A percentile compares a stretch with the other conserved stretches of the same genome.
These are phyloP conservation scores for Colletotrichum sp. DNA, from an alignment of 2,329 filamentous ascomycete species.

Conservation along the genomic window DNA sequence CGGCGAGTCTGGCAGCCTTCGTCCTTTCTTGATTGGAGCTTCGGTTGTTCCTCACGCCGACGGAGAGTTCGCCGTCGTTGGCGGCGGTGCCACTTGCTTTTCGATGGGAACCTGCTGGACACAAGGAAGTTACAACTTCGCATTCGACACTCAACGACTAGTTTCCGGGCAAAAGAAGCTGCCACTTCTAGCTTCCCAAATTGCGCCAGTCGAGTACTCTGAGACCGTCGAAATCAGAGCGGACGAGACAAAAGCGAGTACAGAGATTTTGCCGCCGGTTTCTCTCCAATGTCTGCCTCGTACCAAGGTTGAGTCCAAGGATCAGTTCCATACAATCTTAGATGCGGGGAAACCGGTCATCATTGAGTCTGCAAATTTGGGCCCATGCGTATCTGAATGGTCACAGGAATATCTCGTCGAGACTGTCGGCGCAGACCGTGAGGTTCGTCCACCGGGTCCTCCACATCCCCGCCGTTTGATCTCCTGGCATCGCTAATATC, in stretches of 20 bases:
- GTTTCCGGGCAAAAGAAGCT: background rate
- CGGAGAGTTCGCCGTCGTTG: constrained; percentile 65
- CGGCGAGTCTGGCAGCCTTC: constrained; percentile 20
- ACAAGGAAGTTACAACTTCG: constrained; percentile 56
- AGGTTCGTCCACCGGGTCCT: constrained; percentile 44
- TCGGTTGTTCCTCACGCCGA: constrained; percentile 54
- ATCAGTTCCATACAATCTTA: constrained; percentile 67
- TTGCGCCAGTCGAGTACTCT: background rate
- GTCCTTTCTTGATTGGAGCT: constrained; percentile 76
- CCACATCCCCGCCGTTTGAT: background rate
- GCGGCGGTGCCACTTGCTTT: constrained; percentile 88
- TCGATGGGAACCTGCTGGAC: constrained; percentile 92
- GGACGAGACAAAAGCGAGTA: constrained; percentile 16
- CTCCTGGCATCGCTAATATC: background rate
- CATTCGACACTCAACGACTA: background rate
- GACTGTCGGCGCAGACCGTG: constrained; percentile 63
- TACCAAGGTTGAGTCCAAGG: constrained; percentile 52
- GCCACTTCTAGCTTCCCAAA: background rate
- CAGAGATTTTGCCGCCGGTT: background rate
- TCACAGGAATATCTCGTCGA: constrained; percentile 69
- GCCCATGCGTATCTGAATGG: constrained; percentile 68
- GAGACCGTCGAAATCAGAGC: constrained; percentile 14
- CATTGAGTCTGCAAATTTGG: constrained; percentile 62
- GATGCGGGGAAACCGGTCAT: constrained; percentile 65
- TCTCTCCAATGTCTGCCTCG: constrained; percentile 48